Percentiles rank a stretch among this genome's conserved stretches.
These are phyloP conservation scores for Metschnikowia shivogae DNA, from an alignment of 805 yeast genomes.

Conservation along the genomic window DNA sequence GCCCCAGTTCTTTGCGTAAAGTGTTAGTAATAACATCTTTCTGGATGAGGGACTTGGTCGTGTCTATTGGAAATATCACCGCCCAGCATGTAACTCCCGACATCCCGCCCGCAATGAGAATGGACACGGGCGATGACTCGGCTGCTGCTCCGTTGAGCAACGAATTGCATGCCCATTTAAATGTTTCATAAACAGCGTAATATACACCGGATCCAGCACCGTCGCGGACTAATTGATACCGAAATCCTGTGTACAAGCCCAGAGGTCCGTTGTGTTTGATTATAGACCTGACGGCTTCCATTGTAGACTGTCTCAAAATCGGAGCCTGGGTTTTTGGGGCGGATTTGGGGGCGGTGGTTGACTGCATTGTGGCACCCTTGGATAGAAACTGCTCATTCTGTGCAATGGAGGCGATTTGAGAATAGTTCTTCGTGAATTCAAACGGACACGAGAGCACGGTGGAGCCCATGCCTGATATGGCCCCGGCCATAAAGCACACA, in stretches of 20 bases:
- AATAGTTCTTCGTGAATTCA: conserved; percentile 76
- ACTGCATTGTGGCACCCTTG: too few relatives aligned
- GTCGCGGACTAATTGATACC: conserved; percentile 66
- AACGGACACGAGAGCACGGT: conserved; percentile 75
- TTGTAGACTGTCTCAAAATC: conserved; percentile 27
- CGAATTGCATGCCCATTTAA: conserved; percentile 48
- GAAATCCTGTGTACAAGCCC: conserved; percentile 72
- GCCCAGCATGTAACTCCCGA: conserved; percentile 77
- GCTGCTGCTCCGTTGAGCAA: conserved; percentile 16
- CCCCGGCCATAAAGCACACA: conserved; percentile 54
- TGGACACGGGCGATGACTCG: conserved; percentile 28
- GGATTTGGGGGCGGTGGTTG: not conserved
- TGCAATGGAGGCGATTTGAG: conserved; percentile 61
- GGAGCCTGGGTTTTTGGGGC: conserved; percentile 18
- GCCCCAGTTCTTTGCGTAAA: conserved; percentile 47
- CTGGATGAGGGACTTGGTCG: conserved; percentile 71
- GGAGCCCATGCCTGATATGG: conserved; percentile 60
- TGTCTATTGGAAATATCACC: conserved; percentile 69
- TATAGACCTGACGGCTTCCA: conserved; percentile 47
- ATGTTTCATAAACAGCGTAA: conserved; percentile 70
- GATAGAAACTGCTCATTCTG: conserved; percentile 14
- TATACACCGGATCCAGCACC: conserved; percentile 67
- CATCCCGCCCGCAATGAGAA: conserved; percentile 64
- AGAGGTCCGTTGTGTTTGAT: conserved; percentile 52
- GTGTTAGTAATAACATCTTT: conserved; percentile 68